These are phyloP conservation scores for Fusarium succisae DNA, from an alignment of 2,329 filamentous ascomycete species.

Conservation along the genomic window DNA sequence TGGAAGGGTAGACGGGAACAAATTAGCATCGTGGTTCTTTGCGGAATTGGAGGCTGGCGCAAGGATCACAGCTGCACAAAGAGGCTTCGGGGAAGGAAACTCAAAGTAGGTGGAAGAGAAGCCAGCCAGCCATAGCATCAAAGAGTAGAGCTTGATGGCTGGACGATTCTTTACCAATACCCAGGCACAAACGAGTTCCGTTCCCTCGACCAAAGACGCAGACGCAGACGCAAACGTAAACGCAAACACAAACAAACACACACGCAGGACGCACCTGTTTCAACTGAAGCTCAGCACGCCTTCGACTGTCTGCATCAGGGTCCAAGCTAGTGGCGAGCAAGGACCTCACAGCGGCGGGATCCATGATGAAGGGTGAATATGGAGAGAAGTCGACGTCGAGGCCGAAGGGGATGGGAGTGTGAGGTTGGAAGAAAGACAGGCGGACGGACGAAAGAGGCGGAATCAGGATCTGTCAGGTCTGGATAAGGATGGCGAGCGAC, in stretches of 20 bases:
- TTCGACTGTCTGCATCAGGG: constrained; percentile 76
- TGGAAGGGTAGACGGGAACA: constrained; percentile 50
- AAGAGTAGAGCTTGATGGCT: neutral
- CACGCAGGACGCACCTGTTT: constrained; percentile 71
- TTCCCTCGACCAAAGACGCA: constrained; percentile 17
- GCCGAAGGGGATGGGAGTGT: constrained; percentile 36
- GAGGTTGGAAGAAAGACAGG: constrained; percentile 24
- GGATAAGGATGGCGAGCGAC: constrained; percentile 40
- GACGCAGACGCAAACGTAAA: neutral
- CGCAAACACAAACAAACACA: neutral
- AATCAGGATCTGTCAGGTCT: constrained; percentile 46
- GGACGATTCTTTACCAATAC: neutral
- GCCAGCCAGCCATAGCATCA: neutral
- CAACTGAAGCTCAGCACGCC: constrained; percentile 81
- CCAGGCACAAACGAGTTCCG: constrained; percentile 6
- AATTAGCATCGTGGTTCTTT: constrained; percentile 28
- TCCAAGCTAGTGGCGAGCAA: constrained; percentile 81
- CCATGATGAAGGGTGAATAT: constrained; percentile 63
- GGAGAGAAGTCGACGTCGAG: constrained; percentile 39
- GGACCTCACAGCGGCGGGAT: constrained; percentile 77
- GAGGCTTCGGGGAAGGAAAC: constrained; percentile 16
- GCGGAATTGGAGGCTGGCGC: constrained; percentile 16
- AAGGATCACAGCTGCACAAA: constrained; percentile 25
- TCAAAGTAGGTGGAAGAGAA: neutral
- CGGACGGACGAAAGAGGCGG: constrained; percentile 37